These are phyloP conservation scores for Salix dunnii DNA, from an alignment of 345 rosid genomes.

Conservation along the genomic window DNA sequence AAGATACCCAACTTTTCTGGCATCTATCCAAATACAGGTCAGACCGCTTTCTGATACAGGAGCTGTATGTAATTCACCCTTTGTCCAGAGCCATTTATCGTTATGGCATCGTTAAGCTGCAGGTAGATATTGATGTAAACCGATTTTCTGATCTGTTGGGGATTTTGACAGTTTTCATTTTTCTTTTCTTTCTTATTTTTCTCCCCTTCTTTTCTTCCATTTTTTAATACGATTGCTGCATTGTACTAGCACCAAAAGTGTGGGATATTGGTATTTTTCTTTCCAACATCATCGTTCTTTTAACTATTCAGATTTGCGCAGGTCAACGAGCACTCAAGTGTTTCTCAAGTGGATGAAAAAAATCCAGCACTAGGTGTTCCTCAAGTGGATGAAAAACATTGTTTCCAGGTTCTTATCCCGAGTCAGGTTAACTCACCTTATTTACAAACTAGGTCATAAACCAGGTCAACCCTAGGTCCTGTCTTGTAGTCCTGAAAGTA, in stretches of 20 bases:
- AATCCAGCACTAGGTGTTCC: too few species aligned
- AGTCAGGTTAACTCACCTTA: too few species aligned
- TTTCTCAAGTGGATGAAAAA: too few species aligned
- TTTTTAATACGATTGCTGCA: not conserved
- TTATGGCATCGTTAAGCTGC: constrained; percentile 18
- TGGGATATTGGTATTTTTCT: not conserved
- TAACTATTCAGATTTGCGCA: not conserved
- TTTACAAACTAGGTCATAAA: too few species aligned
- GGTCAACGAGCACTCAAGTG: too few species aligned
- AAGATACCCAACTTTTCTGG: constrained; percentile 95
- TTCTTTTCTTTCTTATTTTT: not conserved
- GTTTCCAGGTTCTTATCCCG: too few species aligned
- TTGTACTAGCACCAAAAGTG: not conserved
- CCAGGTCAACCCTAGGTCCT: too few species aligned
- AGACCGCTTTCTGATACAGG: constrained; percentile 11
- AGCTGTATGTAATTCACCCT: constrained; percentile 22
- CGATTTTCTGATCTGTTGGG: constrained; percentile 24
- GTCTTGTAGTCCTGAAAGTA: too few species aligned
- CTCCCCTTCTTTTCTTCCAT: not conserved
- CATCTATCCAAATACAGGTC: constrained; percentile 60
- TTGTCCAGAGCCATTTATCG: constrained; percentile 10
- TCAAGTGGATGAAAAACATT: too few species aligned
- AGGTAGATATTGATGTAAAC: constrained; percentile 35
- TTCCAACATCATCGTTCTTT: not conserved
- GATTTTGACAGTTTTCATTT: constrained; percentile 12